phyloP scores from a whole-genome alignment of 192 early-diverging fungal species.

The Chytriomyces hyalinus region DNA sequence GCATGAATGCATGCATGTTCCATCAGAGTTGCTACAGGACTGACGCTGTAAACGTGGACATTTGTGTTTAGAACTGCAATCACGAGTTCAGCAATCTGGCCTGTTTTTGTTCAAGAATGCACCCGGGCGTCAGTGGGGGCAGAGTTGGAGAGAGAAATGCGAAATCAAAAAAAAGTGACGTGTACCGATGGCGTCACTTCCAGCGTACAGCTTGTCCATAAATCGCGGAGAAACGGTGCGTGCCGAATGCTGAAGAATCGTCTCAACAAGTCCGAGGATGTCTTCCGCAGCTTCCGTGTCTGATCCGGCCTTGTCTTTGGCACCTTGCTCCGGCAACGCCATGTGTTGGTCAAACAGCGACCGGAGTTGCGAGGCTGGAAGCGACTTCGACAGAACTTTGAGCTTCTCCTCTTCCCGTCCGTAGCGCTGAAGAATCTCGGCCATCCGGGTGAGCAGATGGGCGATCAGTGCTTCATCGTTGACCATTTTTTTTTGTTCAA shows the following conservation, averaged over 20 bases:
- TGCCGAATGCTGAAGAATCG: constrained; percentile 34
- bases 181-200: constrained; percentile 76
- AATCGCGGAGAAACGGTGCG: constrained; percentile 74
- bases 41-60: constrained; percentile 76
- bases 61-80: constrained; percentile 77
- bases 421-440: background rate
- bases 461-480: background rate
- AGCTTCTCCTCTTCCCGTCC: background rate
- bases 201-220: constrained; percentile 83
- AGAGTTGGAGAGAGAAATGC: background rate
- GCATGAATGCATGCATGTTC: constrained; percentile 64
- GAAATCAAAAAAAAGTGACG: background rate
- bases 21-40: constrained; percentile 73
- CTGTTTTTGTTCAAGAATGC: background rate
- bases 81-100: constrained; percentile 65
- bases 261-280: background rate
- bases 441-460: background rate
- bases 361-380: background rate
- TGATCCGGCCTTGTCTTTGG: background rate
- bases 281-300: background rate
- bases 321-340: background rate
- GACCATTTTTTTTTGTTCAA: no score
- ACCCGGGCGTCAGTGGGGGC: background rate
- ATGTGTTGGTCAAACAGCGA: background rate
- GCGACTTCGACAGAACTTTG: background rate